phyloP scores from a whole-genome alignment of 345 rosid genomes.

The Moricandia moricandioides region DNA sequence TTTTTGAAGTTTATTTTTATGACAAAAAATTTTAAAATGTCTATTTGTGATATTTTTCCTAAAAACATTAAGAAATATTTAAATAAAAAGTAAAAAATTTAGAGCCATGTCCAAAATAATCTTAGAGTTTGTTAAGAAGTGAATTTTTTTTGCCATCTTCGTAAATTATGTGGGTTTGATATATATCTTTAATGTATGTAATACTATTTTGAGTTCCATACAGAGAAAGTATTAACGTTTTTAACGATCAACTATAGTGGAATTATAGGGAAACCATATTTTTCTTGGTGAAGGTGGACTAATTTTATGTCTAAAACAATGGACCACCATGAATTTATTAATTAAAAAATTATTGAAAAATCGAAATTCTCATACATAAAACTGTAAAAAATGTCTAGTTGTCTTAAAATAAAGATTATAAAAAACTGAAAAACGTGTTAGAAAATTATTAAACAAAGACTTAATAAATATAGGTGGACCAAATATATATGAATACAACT shows the following conservation, averaged over 20 bases:
- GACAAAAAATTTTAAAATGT: no score
- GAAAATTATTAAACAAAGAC: not conserved
- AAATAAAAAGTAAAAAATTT: not conserved
- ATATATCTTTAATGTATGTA: not conserved
- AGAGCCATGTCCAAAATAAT: slow-evolving; percentile 2
- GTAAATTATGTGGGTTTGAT: not conserved
- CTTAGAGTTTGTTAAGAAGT: not conserved
- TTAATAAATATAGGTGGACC: slow-evolving; percentile 14
- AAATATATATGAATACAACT: slow-evolving; percentile 8
- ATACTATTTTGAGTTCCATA: not conserved
- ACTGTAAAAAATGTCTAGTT: not conserved
- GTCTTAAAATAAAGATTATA: not conserved
- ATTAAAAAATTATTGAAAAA: not conserved
- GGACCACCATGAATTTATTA: not conserved
- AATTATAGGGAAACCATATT: not conserved
- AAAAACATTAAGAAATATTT: not conserved
- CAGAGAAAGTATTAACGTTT: not conserved
- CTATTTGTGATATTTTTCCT: no score
- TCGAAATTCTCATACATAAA: not conserved
- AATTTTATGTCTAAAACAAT: not conserved
- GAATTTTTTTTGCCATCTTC: not conserved
- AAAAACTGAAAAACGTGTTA: not conserved
- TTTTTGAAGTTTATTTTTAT: no score
- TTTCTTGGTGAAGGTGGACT: not conserved
- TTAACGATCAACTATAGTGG: not conserved